These are phyloP conservation scores for Diospyros kaki DNA, from an alignment of 148 eudicot genomes.

Conservation along the genomic window DNA sequence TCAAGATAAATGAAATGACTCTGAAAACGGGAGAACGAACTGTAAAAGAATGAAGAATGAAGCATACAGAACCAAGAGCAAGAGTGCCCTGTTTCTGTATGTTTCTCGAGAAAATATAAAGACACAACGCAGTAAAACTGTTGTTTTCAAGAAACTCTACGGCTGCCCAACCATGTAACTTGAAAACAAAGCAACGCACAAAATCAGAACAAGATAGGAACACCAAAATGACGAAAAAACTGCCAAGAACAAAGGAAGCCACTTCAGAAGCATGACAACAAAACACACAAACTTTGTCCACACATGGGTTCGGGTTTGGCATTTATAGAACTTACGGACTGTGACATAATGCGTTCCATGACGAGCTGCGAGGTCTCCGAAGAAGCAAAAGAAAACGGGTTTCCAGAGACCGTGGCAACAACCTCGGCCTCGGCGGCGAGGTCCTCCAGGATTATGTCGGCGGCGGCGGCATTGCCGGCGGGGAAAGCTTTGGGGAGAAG, in stretches of 20 bases:
- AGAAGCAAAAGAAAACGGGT: slow-evolving; percentile 74
- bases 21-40: not conserved
- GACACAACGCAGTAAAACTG: not conserved
- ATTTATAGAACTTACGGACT: slow-evolving; percentile 50
- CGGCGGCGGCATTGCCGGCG: slow-evolving; percentile 10
- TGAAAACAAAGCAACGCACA: not conserved
- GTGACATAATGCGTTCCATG: slow-evolving; percentile 89
- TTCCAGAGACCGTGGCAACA: slow-evolving; percentile 31
- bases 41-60: not conserved
- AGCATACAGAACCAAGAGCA: slow-evolving; percentile 20
- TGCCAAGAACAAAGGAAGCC: not conserved
- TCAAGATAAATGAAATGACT: not conserved
- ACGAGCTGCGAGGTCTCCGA: slow-evolving; percentile 88
- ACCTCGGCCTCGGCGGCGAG: slow-evolving; percentile 40
- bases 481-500: slow-evolving; percentile 20
- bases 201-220: not conserved
- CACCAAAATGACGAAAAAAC: not conserved
- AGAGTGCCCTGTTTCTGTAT: not conserved
- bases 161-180: slow-evolving; percentile 7
- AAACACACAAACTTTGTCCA: not conserved
- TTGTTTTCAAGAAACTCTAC: slow-evolving; percentile 18
- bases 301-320: not conserved
- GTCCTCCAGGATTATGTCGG: slow-evolving; percentile 45
- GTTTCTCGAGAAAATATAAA: slow-evolving; percentile 15
- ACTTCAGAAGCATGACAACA: not conserved